These are phyloP conservation scores for Amaranthus hypochondriacus DNA, from an alignment of 148 eudicot genomes.

Conservation along the genomic window DNA sequence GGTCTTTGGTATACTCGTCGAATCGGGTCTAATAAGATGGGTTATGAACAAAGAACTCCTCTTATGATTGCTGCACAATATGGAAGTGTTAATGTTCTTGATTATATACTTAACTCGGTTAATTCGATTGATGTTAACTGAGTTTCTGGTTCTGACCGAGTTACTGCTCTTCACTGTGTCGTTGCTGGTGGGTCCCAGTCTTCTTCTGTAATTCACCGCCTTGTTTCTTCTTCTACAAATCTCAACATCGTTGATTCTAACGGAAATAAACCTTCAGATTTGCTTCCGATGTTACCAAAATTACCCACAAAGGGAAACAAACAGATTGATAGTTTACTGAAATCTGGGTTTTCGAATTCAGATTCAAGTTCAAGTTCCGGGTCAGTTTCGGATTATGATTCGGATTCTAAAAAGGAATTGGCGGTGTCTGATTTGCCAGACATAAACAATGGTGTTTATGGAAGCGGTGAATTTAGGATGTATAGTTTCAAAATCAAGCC, in stretches of 20 bases:
- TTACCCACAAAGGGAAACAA: slow-evolving; percentile 18
- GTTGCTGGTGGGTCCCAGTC: slow-evolving; percentile 58
- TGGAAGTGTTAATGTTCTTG: no score
- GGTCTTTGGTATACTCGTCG: slow-evolving; percentile 68
- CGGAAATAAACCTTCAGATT: slow-evolving; percentile 40
- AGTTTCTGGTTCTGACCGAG: slow-evolving; percentile 58
- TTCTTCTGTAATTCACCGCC: slow-evolving; percentile 31
- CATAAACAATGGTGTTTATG: slow-evolving; percentile 68
- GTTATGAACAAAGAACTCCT: no score
- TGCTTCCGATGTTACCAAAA: slow-evolving; percentile 40
- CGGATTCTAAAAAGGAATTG: slow-evolving; percentile 11
- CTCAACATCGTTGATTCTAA: slow-evolving; percentile 2
- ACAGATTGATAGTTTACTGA: slow-evolving; percentile 39
- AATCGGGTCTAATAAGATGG: slow-evolving; percentile 6
- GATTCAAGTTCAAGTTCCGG: slow-evolving; percentile 5
- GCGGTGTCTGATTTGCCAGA: no score
- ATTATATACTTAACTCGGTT: slow-evolving; percentile 33
- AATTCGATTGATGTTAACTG: slow-evolving; percentile 42
- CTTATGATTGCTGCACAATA: no score
- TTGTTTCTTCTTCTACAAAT: slow-evolving; percentile 51
- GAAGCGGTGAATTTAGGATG: slow-evolving; percentile 83
- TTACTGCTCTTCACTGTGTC: slow-evolving; percentile 80
- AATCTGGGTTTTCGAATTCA: slow-evolving; percentile 17
- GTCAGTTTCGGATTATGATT: slow-evolving; percentile 12
- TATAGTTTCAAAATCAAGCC: slow-evolving; percentile 34